Percentiles rank a stretch among this genome's conserved stretches.
These are phyloP conservation scores for Penicillium occitanis DNA, from an alignment of 2,329 filamentous ascomycete genomes.

Conservation along the genomic window DNA sequence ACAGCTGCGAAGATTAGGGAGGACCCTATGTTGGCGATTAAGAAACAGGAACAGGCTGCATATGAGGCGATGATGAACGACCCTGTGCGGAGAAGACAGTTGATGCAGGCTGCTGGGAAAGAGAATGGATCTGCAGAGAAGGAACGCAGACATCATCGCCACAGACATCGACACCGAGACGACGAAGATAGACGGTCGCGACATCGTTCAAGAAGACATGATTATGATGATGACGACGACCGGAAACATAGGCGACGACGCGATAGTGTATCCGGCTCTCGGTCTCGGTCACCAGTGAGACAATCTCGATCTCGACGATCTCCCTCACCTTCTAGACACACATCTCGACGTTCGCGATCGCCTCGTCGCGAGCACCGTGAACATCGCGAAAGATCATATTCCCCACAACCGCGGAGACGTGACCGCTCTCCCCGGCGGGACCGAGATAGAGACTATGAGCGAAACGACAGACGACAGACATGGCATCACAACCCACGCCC, in stretches of 20 bases:
- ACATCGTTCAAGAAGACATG: conserved; percentile 23
- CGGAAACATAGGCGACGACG: conserved; percentile 41
- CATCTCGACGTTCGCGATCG: conserved; percentile 22
- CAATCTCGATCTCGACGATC: conserved; percentile 34
- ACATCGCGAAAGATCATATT: conserved; percentile 27
- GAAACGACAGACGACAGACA: conserved; percentile 33
- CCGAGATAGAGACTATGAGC: conserved; percentile 27
- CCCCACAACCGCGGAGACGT: conserved; percentile 27
- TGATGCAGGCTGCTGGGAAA: conserved; percentile 57
- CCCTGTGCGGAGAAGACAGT: conserved; percentile 48
- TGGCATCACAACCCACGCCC: conserved; percentile 31
- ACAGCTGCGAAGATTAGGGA: conserved; percentile 82
- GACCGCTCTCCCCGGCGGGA: conserved; percentile 37
- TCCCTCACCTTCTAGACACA: conserved; percentile 33
- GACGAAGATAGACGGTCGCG: conserved; percentile 26
- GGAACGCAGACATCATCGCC: conserved; percentile 51
- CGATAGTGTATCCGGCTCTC: conserved; percentile 25
- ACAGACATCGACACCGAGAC: conserved; percentile 29
- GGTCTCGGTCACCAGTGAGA: conserved; percentile 37
- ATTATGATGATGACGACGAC: conserved; percentile 23
- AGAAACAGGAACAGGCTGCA: conserved; percentile 81
- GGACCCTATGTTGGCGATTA: conserved; percentile 90
- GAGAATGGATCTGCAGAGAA: conserved; percentile 33
- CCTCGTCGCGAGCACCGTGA: conserved; percentile 21
- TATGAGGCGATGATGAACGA: conserved; percentile 60